Evolutionary conservation across 1,284 basidiomycete species (phyloP), one percentile per base, ranked within the genome.

Genomic region (Puccinia horiana): DNA sequence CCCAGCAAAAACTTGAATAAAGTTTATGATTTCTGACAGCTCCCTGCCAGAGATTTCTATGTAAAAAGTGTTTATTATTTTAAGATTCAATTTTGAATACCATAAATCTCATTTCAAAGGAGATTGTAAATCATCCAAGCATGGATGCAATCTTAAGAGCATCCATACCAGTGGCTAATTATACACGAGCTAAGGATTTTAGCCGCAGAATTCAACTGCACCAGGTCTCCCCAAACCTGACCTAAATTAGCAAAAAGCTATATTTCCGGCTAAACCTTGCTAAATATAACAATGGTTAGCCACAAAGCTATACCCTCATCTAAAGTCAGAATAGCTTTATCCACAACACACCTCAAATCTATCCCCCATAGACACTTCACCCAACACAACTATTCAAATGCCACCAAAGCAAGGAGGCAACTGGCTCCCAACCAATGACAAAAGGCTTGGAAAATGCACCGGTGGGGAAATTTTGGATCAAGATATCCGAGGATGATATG

Each of bases 111-210:
- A 35, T 76, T 76, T 6, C 75, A 11, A 78, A 78, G 40, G 23
- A 69, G 0, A 42, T 78, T 44, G 18, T 78, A 12, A 6, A 6
- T 49, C 47, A 67, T 65, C 76, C 76, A 69, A 23, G 9, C 11
- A 78, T 78, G 40, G 63, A n/a, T n/a, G n/a, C n/a, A n/a, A n/a
- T n/a, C n/a, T n/a, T 52, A 9, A 52, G 49, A 52, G 49, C 49
- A 9, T 52, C 11, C 20, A 4, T 52, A 52, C 20, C 49, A 18
- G 49, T 52, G 49, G 49, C 49, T 23, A 52, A 52, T 12, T 52
- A 4, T 4, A 23, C 49, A 18, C 20, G 18, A 20, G 49, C 49
- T 52, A 52, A 52, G 49, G 49, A 23, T 9, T 52, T 52, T 52
- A 52, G 49, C 49, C 49, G 20, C 9, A 20, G 20, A 52, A 52